A percentile compares a stretch with the other conserved stretches of the same genome.
Conservation (phyloP, 306 rosid genomes). For the Urtica urens region DNA sequence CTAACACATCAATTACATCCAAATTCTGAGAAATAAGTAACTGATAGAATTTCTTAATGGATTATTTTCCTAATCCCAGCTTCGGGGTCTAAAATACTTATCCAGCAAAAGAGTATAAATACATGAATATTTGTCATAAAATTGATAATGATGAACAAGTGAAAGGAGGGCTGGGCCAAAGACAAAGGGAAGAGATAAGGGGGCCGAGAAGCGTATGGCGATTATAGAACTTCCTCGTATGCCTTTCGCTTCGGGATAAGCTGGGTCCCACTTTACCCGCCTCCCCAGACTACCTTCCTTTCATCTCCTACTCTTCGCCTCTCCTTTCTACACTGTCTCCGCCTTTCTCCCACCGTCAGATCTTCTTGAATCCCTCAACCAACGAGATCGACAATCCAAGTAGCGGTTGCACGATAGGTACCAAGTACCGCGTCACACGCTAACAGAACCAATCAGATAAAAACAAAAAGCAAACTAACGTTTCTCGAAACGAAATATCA, state of each 20-base stretch:
- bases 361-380: not conserved
- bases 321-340: not conserved
- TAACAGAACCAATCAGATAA: not conserved
- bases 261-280: slow-evolving; percentile 5
- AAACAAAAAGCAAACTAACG: not conserved
- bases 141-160: too few relatives aligned
- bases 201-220: too few relatives aligned
- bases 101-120: too few relatives aligned
- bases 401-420: not conserved
- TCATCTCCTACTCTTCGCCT: not conserved
- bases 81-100: too few relatives aligned
- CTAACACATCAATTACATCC: too few relatives aligned
- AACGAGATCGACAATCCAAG: not conserved
- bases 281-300: too few relatives aligned
- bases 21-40: too few relatives aligned
- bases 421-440: not conserved
- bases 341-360: not conserved
- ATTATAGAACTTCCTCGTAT: not conserved
- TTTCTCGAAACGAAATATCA: not conserved
- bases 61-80: too few relatives aligned
- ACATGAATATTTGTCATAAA: too few relatives aligned
- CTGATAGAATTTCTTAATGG: too few relatives aligned
- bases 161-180: too few relatives aligned
- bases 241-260: slow-evolving; percentile 8
- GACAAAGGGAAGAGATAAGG: too few relatives aligned